phyloP scores from a whole-genome alignment of 371 early-diverging fungal genomes.

The Apophysomyces variabilis region DNA sequence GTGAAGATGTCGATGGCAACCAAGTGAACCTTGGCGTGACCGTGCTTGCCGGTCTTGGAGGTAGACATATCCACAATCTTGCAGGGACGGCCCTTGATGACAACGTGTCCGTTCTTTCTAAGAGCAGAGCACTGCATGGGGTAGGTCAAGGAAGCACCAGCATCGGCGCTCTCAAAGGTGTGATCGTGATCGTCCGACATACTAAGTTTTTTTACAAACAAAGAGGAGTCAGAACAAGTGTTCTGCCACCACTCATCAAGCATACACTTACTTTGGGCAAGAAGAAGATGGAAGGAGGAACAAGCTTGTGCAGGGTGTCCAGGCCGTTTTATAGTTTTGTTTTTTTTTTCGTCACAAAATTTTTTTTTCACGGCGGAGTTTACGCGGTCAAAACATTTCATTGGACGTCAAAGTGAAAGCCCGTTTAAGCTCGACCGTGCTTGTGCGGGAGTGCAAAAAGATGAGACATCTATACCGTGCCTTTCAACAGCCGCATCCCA shows the following conservation, averaged over 20 bases:
- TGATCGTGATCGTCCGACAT: constrained; percentile 69
- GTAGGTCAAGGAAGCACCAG: constrained; percentile 92
- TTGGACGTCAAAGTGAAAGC: background rate
- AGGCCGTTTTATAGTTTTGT: constrained; percentile 10
- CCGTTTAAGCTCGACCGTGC: background rate
- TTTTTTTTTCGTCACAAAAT: background rate
- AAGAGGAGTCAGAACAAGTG: background rate
- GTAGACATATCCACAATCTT: constrained; percentile 98
- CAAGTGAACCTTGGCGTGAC: constrained; percentile 99
- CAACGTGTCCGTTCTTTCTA: constrained; percentile 97
- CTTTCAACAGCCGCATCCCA: no score
- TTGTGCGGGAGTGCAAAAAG: background rate
- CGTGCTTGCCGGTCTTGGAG: constrained; percentile 99
- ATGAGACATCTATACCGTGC: background rate
- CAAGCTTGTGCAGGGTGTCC: constrained; percentile 3
- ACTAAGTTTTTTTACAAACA: constrained; percentile 11
- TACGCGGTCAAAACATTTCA: background rate
- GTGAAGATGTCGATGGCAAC: constrained; percentile 97
- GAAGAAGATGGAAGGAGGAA: constrained; percentile 11
- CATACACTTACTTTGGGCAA: constrained; percentile 9
- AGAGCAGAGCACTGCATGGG: constrained; percentile 99
- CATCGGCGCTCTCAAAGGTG: constrained; percentile 72
- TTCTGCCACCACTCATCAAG: background rate
- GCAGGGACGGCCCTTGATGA: constrained; percentile 98
- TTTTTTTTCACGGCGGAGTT: constrained; percentile 11